Evolutionary conservation across 345 rosid genomes (phyloP).

Genomic region (Citrus maxima): DNA sequence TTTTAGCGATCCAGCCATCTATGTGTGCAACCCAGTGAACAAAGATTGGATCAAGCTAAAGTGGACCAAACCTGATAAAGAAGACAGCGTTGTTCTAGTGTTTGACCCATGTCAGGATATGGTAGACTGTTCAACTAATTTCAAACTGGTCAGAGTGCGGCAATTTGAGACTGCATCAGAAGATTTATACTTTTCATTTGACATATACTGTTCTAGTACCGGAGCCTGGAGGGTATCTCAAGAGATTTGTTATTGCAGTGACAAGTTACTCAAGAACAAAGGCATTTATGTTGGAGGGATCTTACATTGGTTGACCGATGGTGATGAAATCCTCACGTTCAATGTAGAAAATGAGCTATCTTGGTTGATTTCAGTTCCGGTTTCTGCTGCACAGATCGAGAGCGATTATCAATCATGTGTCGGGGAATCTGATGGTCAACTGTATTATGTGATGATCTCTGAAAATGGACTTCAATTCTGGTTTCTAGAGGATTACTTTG

Average conservation of each 20-base stretch:
- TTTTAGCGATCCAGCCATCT: constrained; percentile 24
- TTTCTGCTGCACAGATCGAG: constrained; percentile 19
- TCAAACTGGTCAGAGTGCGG: constrained; percentile 28
- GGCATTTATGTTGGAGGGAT: constrained; percentile 30
- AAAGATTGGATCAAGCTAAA: constrained; percentile 29
- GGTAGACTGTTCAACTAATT: constrained; percentile 13
- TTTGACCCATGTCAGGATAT: constrained; percentile 30
- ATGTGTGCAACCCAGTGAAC: constrained; percentile 42
- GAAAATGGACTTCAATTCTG: constrained; percentile 36
- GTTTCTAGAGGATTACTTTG: constrained; percentile 40
- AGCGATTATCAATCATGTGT: constrained; percentile 31
- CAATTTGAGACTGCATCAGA: constrained; percentile 10
- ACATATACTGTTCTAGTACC: constrained; percentile 26
- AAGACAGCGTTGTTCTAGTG: constrained; percentile 26
- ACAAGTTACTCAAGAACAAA: constrained; percentile 26
- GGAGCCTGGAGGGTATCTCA: constrained; percentile 30
- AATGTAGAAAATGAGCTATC: constrained; percentile 28
- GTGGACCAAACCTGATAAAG: constrained; percentile 25
- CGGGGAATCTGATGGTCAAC: constrained; percentile 28
- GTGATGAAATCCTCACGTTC: constrained; percentile 33
- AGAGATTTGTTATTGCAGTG: constrained; percentile 29
- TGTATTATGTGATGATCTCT: constrained; percentile 29
- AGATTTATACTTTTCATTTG: constrained; percentile 20
- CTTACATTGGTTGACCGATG: constrained; percentile 40
- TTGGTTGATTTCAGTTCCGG: constrained; percentile 33